phyloP scores from a whole-genome alignment of 306 rosid species.

The Trifolium pratense region DNA sequence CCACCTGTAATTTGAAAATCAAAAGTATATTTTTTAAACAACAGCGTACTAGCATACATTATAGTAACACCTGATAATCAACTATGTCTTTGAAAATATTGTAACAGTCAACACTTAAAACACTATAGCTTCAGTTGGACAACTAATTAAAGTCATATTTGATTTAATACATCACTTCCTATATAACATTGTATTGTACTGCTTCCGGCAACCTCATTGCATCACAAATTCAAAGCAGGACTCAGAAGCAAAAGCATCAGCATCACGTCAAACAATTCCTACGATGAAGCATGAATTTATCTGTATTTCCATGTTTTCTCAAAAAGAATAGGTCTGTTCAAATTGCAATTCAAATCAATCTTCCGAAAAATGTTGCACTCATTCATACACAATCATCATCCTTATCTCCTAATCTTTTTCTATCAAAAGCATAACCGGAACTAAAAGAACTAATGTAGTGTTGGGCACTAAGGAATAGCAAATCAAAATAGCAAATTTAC shows the following conservation, averaged over 20 bases:
- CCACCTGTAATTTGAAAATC: slow-evolving; percentile 66
- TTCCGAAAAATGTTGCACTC: background rate
- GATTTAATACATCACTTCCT: slow-evolving; percentile 13
- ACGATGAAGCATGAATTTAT: background rate
- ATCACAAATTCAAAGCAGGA: background rate
- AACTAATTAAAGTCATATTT: background rate
- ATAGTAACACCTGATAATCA: slow-evolving; percentile 17
- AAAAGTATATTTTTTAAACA: slow-evolving; percentile 7
- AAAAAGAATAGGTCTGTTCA: background rate
- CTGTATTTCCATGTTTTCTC: background rate
- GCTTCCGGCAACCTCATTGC: background rate
- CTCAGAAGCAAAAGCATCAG: background rate
- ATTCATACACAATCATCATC: background rate
- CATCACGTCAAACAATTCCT: background rate
- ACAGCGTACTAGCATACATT: background rate
- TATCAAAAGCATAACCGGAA: background rate
- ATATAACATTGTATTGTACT: background rate
- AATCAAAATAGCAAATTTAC: background rate
- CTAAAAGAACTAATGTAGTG: background rate
- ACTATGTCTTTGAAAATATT: background rate
- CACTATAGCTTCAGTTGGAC: slow-evolving; percentile 14
- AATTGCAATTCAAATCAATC: background rate
- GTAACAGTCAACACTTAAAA: background rate
- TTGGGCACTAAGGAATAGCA: background rate
- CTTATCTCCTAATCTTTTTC: background rate